Conservation (phyloP, 2,329 filamentous ascomycete species). For the Stemphylium lycopersici region DNA sequence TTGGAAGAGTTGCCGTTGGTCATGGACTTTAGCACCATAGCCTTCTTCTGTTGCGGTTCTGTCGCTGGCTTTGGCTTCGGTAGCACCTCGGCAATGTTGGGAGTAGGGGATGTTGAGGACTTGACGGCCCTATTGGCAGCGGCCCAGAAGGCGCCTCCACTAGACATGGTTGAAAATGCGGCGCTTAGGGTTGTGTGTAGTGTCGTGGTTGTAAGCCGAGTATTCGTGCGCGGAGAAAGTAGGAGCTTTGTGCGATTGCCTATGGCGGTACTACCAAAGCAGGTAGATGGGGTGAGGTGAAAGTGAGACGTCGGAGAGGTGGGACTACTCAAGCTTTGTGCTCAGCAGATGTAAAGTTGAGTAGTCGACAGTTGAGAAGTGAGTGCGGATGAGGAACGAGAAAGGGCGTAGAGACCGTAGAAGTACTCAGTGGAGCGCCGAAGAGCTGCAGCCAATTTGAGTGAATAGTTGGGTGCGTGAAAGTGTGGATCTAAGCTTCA, state of each 20-base stretch:
- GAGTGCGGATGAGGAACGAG: neutral
- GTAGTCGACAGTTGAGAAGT: neutral
- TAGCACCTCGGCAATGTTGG: neutral
- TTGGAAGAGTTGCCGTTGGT: conserved; percentile 1
- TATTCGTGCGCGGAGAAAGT: neutral
- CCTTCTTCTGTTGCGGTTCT: conserved; percentile 4
- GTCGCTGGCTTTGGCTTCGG: neutral
- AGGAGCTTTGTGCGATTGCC: no score
- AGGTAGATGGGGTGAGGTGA: no score
- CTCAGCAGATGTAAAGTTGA: no score
- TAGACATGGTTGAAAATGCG: neutral
- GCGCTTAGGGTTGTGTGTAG: neutral
- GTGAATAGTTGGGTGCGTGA: neutral
- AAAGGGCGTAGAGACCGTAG: neutral
- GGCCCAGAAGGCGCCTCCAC: conserved; percentile 8
- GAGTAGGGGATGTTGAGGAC: neutral
- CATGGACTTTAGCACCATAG: conserved; percentile 6
- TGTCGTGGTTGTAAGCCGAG: neutral
- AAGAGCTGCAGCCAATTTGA: neutral
- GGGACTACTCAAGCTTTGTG: no score
- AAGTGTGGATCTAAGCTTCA: neutral
- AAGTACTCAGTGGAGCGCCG: neutral
- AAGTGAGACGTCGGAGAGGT: no score
- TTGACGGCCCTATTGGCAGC: conserved; percentile 6
- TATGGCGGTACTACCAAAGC: no score